These are phyloP conservation scores for Debaryomyces coudertii DNA, from an alignment of 1,139 yeast genomes.

Conservation along the genomic window DNA sequence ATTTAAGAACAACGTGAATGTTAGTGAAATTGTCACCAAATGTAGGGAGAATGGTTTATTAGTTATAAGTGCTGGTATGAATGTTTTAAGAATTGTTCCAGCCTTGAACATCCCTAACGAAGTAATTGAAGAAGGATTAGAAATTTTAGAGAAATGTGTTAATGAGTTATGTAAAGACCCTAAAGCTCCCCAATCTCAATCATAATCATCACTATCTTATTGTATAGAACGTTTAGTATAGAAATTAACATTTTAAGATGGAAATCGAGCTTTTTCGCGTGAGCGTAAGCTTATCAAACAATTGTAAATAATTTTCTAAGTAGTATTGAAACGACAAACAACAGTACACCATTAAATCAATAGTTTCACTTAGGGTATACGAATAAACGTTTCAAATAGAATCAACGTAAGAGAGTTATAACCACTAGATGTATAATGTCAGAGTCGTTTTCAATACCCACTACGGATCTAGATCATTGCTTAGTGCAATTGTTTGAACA, in stretches of 20 bases:
- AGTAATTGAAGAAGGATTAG: slow-evolving; percentile 69
- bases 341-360: neutral
- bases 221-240: neutral
- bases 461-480: slow-evolving; percentile 48
- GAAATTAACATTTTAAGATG: neutral
- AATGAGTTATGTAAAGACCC: slow-evolving; percentile 15
- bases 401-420: neutral
- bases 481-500: slow-evolving; percentile 46
- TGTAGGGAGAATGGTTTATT: slow-evolving; percentile 82
- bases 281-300: neutral
- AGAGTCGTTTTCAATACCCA: slow-evolving; percentile 35
- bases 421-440: slow-evolving; percentile 29
- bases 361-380: neutral
- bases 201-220: neutral
- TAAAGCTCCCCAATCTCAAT: neutral
- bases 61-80: slow-evolving; percentile 88
- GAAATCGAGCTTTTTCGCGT: neutral
- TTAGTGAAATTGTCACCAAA: slow-evolving; percentile 61
- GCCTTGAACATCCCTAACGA: slow-evolving; percentile 82
- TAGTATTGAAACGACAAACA: neutral
- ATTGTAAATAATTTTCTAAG: neutral
- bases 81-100: slow-evolving; percentile 88
- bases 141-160: slow-evolving; percentile 49
- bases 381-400: neutral
- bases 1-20: slow-evolving; percentile 59